Evolutionary conservation across 129 eudicot genomes (phyloP).

Genomic region (Lactuca saligna): DNA sequence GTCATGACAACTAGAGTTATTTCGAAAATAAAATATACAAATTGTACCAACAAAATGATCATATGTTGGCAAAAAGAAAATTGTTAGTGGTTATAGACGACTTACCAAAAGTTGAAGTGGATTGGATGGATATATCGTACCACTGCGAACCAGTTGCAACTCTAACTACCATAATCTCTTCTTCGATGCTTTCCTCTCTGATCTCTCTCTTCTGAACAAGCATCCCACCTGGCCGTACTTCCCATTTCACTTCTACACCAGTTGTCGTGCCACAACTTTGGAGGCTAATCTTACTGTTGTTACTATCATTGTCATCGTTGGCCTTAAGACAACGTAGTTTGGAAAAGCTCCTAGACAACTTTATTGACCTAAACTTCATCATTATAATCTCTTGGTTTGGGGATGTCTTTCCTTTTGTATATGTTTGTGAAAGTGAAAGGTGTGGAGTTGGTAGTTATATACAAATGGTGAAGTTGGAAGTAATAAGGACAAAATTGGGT

Average conservation of each 20-base stretch:
- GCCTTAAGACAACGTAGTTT: constrained; percentile 43
- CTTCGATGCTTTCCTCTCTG: constrained; percentile 25
- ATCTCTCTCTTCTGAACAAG: constrained; percentile 82
- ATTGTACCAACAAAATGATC: neutral
- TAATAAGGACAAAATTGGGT: constrained; percentile 34
- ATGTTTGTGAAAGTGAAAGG: constrained; percentile 21
- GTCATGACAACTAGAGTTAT: neutral
- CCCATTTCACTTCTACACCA: constrained; percentile 70
- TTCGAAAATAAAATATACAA: neutral
- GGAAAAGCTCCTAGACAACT: constrained; percentile 57
- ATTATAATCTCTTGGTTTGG: constrained; percentile 9
- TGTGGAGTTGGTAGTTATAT: constrained; percentile 41
- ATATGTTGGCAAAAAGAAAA: neutral
- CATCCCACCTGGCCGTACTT: constrained; percentile 86
- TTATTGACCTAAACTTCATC: constrained; percentile 66
- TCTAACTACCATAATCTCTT: constrained; percentile 47
- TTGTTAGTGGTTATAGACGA: neutral
- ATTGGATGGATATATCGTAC: constrained; percentile 63
- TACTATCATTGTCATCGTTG: constrained; percentile 23
- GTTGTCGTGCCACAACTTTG: neutral
- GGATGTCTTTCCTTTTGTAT: constrained; percentile 17
- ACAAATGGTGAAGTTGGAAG: constrained; percentile 26
- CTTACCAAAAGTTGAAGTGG: constrained; percentile 90
- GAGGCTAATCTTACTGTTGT: constrained; percentile 1
- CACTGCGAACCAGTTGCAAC: constrained; percentile 63